Conservation (phyloP, 2,329 filamentous ascomycete genomes). For the Arthrinium phaeospermum region DNA sequence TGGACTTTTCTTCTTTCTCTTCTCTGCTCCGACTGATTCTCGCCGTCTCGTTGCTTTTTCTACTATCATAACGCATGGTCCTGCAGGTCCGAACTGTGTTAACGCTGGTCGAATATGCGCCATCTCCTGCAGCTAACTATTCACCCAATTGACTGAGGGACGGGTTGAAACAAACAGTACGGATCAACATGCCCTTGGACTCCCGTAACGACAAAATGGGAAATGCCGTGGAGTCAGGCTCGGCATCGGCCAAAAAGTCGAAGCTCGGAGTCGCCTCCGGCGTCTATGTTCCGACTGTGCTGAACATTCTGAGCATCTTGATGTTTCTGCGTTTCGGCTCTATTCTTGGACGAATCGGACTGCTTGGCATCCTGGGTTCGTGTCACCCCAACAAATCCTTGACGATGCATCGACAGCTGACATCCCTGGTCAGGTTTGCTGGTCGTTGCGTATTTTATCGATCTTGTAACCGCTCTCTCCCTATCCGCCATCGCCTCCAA, state of each 20-base stretch:
- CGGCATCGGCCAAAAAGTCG: slow-evolving; percentile 43
- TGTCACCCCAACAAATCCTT: slow-evolving; percentile 22
- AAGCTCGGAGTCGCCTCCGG: slow-evolving; percentile 81
- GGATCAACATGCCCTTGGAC: slow-evolving; percentile 31
- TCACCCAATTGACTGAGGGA: slow-evolving; percentile 6
- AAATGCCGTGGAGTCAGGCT: slow-evolving; percentile 39
- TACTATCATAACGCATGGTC: neutral
- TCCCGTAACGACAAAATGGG: slow-evolving; percentile 27
- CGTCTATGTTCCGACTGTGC: slow-evolving; percentile 85
- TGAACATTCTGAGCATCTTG: slow-evolving; percentile 88
- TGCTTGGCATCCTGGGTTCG: slow-evolving; percentile 80
- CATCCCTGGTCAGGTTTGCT: slow-evolving; percentile 63
- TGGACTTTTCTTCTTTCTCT: neutral
- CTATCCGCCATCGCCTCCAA: slow-evolving; percentile 90
- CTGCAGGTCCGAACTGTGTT: neutral
- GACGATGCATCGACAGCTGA: slow-evolving; percentile 23
- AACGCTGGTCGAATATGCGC: neutral
- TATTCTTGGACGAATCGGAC: slow-evolving; percentile 79
- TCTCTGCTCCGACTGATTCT: neutral
- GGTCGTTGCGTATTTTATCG: slow-evolving; percentile 76
- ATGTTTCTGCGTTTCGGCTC: slow-evolving; percentile 92
- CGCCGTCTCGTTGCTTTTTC: neutral
- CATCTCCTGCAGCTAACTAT: neutral
- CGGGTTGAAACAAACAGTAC: neutral
- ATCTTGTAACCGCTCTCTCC: slow-evolving; percentile 84